Evolutionary conservation across 148 eudicot genomes (phyloP).

Genomic region (Rhododendron simsii): DNA sequence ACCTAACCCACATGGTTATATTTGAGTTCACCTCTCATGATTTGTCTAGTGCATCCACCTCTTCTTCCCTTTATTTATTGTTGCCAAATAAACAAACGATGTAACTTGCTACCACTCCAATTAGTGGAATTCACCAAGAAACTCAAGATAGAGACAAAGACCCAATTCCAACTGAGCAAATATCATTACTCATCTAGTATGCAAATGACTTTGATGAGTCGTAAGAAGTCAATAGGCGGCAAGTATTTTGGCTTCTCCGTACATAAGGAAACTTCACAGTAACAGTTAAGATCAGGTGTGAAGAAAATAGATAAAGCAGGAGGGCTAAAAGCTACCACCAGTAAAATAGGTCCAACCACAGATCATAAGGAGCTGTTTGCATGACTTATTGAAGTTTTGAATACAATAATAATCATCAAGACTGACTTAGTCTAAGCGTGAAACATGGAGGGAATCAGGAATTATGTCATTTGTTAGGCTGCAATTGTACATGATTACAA

Average conservation of each 20-base stretch:
- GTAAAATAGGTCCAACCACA: neutral
- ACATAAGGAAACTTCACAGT: neutral
- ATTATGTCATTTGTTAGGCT: neutral
- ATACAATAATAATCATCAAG: neutral
- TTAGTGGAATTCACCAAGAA: neutral
- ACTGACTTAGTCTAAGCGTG: neutral
- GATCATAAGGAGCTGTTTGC: neutral
- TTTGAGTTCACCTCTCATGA: neutral
- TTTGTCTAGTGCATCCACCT: neutral
- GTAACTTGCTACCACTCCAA: neutral
- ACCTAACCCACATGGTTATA: no score
- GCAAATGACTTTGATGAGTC: neutral
- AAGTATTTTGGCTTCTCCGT: no score
- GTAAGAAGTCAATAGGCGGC: neutral
- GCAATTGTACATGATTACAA: neutral
- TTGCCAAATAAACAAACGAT: neutral
- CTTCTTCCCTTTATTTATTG: neutral
- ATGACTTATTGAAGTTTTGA: neutral
- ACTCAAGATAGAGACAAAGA: neutral
- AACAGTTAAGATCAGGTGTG: neutral
- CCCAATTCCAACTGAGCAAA: neutral
- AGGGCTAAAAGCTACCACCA: neutral
- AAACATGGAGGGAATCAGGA: neutral
- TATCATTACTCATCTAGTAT: neutral
- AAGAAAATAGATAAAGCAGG: neutral